These are phyloP conservation scores for Claviceps quebecensis DNA, from an alignment of 2,329 filamentous ascomycete genomes.

Conservation along the genomic window DNA sequence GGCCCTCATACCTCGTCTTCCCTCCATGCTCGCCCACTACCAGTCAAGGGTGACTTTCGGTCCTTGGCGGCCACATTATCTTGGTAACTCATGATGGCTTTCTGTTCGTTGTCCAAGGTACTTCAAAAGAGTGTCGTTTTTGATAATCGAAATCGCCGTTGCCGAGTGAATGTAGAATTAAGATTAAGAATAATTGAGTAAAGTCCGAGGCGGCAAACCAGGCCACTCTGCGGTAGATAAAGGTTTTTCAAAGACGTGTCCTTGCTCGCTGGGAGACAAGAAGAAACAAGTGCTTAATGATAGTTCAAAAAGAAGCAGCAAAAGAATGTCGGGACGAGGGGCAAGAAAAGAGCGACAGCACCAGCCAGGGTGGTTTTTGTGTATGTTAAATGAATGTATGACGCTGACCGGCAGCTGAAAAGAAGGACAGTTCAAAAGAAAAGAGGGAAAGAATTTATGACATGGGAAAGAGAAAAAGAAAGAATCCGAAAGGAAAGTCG, in stretches of 20 bases:
- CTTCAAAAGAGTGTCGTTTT: conserved; percentile 14
- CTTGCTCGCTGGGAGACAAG: not conserved
- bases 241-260: not conserved
- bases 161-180: not conserved
- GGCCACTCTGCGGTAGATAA: conserved; percentile 10
- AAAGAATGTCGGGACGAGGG: conserved; percentile 13
- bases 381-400: no score
- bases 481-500: conserved; percentile 6
- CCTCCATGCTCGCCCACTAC: conserved; percentile 69
- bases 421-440: conserved; percentile 33
- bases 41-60: conserved; percentile 54
- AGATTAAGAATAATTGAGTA: not conserved
- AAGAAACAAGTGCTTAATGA: not conserved
- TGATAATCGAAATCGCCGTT: not conserved
- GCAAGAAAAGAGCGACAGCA: no score
- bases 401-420: conserved; percentile 18
- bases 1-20: conserved; percentile 58
- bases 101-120: no score
- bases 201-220: conserved; percentile 9
- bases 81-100: conserved; percentile 41
- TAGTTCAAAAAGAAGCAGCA: not conserved
- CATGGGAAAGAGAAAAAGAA: conserved; percentile 13
- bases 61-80: conserved; percentile 49
- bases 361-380: no score
- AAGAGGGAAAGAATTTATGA: conserved; percentile 8